A percentile compares a stretch with the other conserved stretches of the same genome.
Evolutionary conservation across 257 asterid species (phyloP).

Genomic region (Dorcoceras hygrometricum): DNA sequence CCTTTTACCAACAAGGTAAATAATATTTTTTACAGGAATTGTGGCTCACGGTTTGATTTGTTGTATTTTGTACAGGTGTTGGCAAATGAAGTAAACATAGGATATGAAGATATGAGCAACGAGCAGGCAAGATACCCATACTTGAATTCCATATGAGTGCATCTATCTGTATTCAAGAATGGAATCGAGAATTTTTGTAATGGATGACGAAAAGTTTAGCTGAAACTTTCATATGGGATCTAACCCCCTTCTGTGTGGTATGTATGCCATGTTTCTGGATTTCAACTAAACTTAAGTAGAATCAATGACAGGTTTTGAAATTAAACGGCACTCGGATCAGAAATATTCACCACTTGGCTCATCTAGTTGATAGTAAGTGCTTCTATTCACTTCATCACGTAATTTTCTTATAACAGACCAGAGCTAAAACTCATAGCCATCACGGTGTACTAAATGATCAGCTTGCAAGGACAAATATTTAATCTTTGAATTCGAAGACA

Average conservation of each 20-base stretch:
- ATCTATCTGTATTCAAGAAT: no score
- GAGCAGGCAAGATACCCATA: constrained; percentile 63
- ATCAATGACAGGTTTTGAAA: constrained; percentile 70
- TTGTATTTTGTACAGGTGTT: constrained; percentile 53
- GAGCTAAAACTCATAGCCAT: neutral
- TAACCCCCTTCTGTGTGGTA: neutral
- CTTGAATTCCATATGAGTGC: neutral
- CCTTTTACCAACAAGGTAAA: constrained; percentile 3
- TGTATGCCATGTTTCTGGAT: neutral
- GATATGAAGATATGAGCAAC: constrained; percentile 91
- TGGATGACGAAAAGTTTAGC: neutral
- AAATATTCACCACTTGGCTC: constrained; percentile 90
- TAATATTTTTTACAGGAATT: neutral
- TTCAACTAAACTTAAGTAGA: constrained; percentile 23
- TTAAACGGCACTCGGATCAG: constrained; percentile 71
- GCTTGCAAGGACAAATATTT: constrained; percentile 75
- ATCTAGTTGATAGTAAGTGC: constrained; percentile 79
- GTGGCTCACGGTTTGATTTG: constrained; percentile 12
- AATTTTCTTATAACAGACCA: neutral
- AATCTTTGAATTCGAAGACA: constrained; percentile 81
- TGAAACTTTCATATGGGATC: neutral
- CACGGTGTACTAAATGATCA: constrained; percentile 19
- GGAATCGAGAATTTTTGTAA: neutral
- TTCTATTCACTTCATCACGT: constrained; percentile 13
- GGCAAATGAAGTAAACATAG: constrained; percentile 90